Evolutionary conservation across 2,329 filamentous ascomycete species (phyloP).

Genomic region (Penicillium nordicum): DNA sequence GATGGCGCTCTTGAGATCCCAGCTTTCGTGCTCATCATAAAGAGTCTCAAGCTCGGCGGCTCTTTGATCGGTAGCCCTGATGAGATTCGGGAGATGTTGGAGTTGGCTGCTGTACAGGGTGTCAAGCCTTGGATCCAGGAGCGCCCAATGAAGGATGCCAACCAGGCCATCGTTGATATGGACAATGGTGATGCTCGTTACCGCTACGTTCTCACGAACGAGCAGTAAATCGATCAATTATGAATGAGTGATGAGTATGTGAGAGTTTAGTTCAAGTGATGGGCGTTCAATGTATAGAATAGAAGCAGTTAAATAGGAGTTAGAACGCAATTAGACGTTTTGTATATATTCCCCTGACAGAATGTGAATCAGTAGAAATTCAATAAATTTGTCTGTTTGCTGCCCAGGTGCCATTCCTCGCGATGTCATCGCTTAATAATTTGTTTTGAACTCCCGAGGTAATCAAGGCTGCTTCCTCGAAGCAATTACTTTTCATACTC

Average conservation of each 20-base stretch:
- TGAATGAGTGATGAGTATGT: neutral
- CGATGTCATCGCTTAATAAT: neutral
- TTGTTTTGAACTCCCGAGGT: neutral
- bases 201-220: slow-evolving; percentile 44
- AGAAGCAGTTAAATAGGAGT: neutral
- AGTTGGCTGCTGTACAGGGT: slow-evolving; percentile 39
- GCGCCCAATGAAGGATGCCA: slow-evolving; percentile 42
- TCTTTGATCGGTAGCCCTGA: slow-evolving; percentile 39
- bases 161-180: slow-evolving; percentile 44
- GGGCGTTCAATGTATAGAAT: neutral
- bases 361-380: neutral
- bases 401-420: neutral
- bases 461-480: neutral
- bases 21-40: slow-evolving; percentile 55
- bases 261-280: neutral
- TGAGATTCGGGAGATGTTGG: slow-evolving; percentile 45
- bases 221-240: slow-evolving; percentile 16
- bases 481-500: neutral
- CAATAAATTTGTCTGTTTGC: neutral
- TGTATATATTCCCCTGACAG: no score
- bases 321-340: neutral
- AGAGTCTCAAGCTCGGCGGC: slow-evolving; percentile 49
- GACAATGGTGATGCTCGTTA: slow-evolving; percentile 43
- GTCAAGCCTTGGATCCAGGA: slow-evolving; percentile 42
- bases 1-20: slow-evolving; percentile 52